Conservation (phyloP, 257 asterid species). For the Primulina huaijiensis region DNA sequence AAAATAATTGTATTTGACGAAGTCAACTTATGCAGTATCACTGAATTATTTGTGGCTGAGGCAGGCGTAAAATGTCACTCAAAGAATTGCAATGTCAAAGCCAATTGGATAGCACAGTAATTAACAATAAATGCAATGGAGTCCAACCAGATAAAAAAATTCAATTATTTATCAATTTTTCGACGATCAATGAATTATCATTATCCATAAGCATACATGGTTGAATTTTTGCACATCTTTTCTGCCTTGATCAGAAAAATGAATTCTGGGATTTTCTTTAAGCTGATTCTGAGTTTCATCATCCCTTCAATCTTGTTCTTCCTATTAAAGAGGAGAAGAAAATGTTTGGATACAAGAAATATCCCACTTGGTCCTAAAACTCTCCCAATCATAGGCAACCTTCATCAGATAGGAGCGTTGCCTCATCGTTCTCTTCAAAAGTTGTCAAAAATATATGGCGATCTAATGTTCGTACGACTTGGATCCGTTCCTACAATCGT, state of each 20-base stretch:
- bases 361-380: conserved; percentile 18
- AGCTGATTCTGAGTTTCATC: conserved; percentile 12
- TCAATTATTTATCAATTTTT: no score
- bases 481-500: conserved; percentile 33
- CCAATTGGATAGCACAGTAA: no score
- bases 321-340: neutral
- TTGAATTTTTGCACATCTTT: no score
- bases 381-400: conserved; percentile 46
- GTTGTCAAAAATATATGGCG: conserved; percentile 33
- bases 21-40: no score
- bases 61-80: no score
- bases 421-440: conserved; percentile 37
- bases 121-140: no score
- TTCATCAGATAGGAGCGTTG: conserved; percentile 37
- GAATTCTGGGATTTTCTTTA: conserved; percentile 2
- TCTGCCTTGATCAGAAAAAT: neutral
- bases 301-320: neutral
- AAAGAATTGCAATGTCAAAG: no score
- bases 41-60: no score
- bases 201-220: no score
- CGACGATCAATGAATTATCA: no score
- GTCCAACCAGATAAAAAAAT: no score
- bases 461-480: conserved; percentile 36
- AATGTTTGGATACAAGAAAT: neutral
- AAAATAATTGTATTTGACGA: no score